Evolutionary conservation across 768 basidiomycete species (phyloP), one percentile per base, ranked within the genome.

Genomic region (Rhizopogon sp.): DNA sequence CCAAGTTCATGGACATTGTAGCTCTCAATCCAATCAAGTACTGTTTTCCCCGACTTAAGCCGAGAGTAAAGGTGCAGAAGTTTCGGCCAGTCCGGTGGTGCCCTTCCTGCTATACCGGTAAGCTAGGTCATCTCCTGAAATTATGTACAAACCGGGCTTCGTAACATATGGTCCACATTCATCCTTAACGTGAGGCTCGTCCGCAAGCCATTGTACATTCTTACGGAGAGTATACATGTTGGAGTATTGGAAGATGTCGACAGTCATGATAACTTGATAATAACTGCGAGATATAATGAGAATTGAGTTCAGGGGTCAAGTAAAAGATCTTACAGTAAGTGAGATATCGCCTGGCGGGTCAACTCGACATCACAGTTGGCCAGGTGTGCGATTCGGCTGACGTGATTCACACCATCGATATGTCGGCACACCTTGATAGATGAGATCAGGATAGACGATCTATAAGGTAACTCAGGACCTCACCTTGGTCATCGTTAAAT

Each of bases 211-310:
- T 61, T 93, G 86, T 22, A 97, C 83, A 57, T 85, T 87, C 61
- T 88, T 90, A 50, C 88, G 83, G 28, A 94, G 77, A 0, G 93
- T 93, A 66, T 99, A 99, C 86, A 96, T 93, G 69, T 98, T 98
- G 14, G 93, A 93, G 69, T 88, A 96, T 68, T 97, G 95, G 68
- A 99, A 99, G 43, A 98, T 92, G 72, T 99, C 97, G 53, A 95
- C 84, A 58, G 86, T 89, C 89, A 98, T 93, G 60, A 97, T 85
- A 41, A 95, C 93, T 73, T 97, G 93, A 67, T 98, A 98, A 65
- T 93, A 97, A 43, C 93, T 95, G 59, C n/a, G 25, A 43, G 16
- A 54, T 3, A 20, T 22, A 25, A 43, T 17, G 52, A 54, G 11
- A 43, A 29, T 17, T 43, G 33, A 31, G 10, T 43, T 49, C 41